These are phyloP conservation scores for Candida palmyrensis DNA, from an alignment of 805 yeast species.

Conservation along the genomic window DNA sequence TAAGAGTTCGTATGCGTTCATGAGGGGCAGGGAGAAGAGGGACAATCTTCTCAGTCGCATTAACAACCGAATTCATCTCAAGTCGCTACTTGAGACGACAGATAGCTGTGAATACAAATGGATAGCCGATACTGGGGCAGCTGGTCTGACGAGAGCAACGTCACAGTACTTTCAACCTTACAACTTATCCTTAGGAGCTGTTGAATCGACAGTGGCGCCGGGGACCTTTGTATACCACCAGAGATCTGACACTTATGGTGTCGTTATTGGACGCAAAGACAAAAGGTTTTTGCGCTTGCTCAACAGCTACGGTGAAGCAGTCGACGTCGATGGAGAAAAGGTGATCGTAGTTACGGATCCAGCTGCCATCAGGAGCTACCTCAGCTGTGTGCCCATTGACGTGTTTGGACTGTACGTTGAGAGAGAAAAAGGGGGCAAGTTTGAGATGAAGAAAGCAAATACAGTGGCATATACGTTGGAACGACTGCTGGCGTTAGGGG, in stretches of 20 bases:
- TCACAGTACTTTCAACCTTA: too few relatives aligned
- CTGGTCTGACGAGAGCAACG: too few relatives aligned
- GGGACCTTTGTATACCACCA: not conserved
- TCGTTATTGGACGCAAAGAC: not conserved
- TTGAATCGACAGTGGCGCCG: too few relatives aligned
- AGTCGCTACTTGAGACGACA: too few relatives aligned
- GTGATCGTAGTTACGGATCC: not conserved
- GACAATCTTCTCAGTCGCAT: too few relatives aligned
- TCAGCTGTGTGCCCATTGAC: not conserved
- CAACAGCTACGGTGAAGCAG: not conserved
- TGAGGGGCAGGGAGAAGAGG: too few relatives aligned
- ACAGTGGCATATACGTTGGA: not conserved
- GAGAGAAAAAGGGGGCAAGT: slow-evolving; percentile 1
- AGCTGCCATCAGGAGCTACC: not conserved
- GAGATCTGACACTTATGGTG: not conserved
- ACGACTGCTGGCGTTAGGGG: not conserved
- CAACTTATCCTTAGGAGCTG: too few relatives aligned
- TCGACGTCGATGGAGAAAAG: not conserved
- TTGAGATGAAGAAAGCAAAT: slow-evolving; percentile 1
- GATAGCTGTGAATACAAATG: too few relatives aligned
- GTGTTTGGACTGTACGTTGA: slow-evolving; percentile 3
- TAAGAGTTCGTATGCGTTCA: too few relatives aligned
- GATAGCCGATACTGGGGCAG: too few relatives aligned
- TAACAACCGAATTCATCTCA: too few relatives aligned
- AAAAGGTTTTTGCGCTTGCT: not conserved